These are phyloP conservation scores for Verticillium albo-atrum DNA, from an alignment of 2,329 filamentous ascomycete genomes.

Conservation along the genomic window DNA sequence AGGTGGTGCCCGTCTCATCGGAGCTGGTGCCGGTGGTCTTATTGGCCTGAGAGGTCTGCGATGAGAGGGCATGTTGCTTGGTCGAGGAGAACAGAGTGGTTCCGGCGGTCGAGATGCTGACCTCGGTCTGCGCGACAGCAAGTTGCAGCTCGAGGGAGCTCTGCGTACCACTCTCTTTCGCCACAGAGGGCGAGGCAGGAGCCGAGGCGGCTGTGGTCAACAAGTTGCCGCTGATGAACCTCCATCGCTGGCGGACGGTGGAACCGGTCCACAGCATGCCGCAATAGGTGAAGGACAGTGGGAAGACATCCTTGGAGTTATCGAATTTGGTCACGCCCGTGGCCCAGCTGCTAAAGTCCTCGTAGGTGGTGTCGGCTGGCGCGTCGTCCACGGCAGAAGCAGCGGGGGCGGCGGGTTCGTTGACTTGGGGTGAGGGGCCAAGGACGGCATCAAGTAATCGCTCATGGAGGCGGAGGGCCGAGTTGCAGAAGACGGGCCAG, in stretches of 20 bases:
- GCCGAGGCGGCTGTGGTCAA: not conserved
- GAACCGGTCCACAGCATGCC: slow-evolving; percentile 31
- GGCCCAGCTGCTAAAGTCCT: slow-evolving; percentile 34
- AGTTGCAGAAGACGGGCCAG: slow-evolving; percentile 29
- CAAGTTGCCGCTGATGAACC: slow-evolving; percentile 34
- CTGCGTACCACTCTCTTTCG: not conserved
- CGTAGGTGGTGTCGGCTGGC: slow-evolving; percentile 15
- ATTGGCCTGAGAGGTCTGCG: slow-evolving; percentile 3
- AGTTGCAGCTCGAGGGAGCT: not conserved
- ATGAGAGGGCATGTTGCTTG: not conserved
- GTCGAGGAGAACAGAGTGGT: slow-evolving; percentile 6
- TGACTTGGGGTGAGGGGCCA: slow-evolving; percentile 4
- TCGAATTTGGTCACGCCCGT: slow-evolving; percentile 35
- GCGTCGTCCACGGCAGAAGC: not conserved
- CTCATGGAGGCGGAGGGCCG: slow-evolving; percentile 27
- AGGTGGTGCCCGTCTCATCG: slow-evolving; percentile 18
- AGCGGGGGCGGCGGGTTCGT: not conserved
- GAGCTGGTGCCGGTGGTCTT: slow-evolving; percentile 19
- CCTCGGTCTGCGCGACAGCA: not conserved
- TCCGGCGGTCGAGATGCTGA: not conserved
- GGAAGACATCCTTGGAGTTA: slow-evolving; percentile 39
- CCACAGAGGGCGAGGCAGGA: not conserved
- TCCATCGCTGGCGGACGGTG: slow-evolving; percentile 32
- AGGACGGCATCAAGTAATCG: slow-evolving; percentile 22
- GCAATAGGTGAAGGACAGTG: slow-evolving; percentile 30